Conservation (phyloP, 805 yeast genomes). For the Kodamaea laetipori region DNA sequence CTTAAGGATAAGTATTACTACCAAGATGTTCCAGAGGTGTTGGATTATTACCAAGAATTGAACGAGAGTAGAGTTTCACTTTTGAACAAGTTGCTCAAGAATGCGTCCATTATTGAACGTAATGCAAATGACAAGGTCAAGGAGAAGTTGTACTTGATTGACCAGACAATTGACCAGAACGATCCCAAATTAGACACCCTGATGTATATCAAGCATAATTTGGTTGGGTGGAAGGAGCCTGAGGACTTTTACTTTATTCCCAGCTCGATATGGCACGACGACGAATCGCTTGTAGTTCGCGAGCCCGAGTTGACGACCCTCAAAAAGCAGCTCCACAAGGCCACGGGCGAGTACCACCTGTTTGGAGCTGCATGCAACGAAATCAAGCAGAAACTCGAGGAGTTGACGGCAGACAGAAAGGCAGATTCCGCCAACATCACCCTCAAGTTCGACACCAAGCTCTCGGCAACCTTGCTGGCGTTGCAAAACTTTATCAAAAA, state of each 20-base stretch:
- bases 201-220: conserved; percentile 91
- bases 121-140: conserved; percentile 47
- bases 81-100: conserved; percentile 66
- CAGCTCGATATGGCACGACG: conserved; percentile 96
- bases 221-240: conserved; percentile 78
- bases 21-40: conserved; percentile 88
- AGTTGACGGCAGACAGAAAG: conserved; percentile 38
- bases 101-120: conserved; percentile 63
- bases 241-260: conserved; percentile 83
- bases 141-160: conserved; percentile 53
- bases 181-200: conserved; percentile 74
- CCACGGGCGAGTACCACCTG: conserved; percentile 40
- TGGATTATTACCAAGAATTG: conserved; percentile 82
- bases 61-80: conserved; percentile 76
- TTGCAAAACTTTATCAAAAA: conserved; percentile 67
- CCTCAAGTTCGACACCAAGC: conserved; percentile 53
- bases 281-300: conserved; percentile 67
- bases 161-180: conserved; percentile 65
- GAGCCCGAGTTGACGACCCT: conserved; percentile 60
- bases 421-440: conserved; percentile 39
- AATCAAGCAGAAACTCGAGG: conserved; percentile 53
- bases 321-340: conserved; percentile 50
- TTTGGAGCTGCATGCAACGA: conserved; percentile 46
- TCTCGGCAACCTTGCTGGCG: conserved; percentile 52
- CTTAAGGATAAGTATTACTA: conserved; percentile 89